Conservation (phyloP, 345 rosid species). For the Carallia pectinifolia region DNA sequence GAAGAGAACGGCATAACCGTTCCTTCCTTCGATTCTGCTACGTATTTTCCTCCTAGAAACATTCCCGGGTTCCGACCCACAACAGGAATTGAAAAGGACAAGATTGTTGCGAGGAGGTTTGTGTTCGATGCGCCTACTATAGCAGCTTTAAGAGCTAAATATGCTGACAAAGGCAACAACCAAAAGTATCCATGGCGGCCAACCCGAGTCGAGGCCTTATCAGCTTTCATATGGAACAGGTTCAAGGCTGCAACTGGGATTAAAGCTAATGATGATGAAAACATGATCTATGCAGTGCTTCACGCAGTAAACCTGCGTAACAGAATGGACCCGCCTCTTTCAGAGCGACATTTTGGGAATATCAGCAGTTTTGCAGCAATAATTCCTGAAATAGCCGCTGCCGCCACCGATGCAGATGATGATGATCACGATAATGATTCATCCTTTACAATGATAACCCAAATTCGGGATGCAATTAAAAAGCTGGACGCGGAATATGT, state of each 20-base stretch:
- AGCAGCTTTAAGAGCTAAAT: slow-evolving; percentile 31
- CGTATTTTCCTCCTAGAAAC: slow-evolving; percentile 41
- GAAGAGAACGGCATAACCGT: background rate
- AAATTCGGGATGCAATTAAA: background rate
- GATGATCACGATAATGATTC: background rate
- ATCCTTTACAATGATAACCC: background rate
- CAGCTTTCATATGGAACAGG: slow-evolving; percentile 30
- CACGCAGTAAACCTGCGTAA: slow-evolving; percentile 27
- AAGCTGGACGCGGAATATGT: background rate
- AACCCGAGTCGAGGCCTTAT: slow-evolving; percentile 30
- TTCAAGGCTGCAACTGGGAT: slow-evolving; percentile 8
- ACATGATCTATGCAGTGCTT: slow-evolving; percentile 5
- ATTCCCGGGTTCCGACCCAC: slow-evolving; percentile 12
- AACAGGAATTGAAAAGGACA: slow-evolving; percentile 34
- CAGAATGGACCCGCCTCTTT: slow-evolving; percentile 25
- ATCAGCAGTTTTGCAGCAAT: slow-evolving; percentile 17
- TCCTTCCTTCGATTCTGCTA: slow-evolving; percentile 36
- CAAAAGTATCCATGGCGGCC: slow-evolving; percentile 1
- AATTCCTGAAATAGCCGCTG: background rate
- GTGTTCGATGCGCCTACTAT: slow-evolving; percentile 34
- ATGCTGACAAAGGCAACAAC: background rate
- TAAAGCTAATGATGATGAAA: background rate
- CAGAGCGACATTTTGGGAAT: slow-evolving; percentile 28
- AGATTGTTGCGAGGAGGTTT: slow-evolving; percentile 36
- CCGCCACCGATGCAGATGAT: no score